A percentile compares a stretch with the other conserved stretches of the same genome.
Evolutionary conservation across 2,329 filamentous ascomycete species (phyloP).

Genomic region (Colletotrichum sansevieriae): DNA sequence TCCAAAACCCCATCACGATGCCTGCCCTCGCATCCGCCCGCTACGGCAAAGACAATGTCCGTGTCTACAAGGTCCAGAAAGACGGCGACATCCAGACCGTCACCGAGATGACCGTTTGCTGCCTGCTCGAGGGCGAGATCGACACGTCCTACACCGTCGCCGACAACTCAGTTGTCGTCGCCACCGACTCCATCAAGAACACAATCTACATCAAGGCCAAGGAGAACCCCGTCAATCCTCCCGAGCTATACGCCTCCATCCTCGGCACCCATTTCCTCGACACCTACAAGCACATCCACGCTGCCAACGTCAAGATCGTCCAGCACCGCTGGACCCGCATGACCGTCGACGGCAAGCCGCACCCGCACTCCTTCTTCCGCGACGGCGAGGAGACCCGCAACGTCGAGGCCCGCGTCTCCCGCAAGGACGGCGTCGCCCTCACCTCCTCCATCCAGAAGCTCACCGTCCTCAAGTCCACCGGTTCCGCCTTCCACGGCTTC

Average conservation of each 20-base stretch:
- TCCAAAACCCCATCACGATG: constrained; percentile 51
- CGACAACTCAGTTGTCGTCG: constrained; percentile 95
- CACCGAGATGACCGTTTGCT: constrained; percentile 94
- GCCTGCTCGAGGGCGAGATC: constrained; percentile 92
- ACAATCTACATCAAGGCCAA: constrained; percentile 96
- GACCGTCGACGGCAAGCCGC: constrained; percentile 85
- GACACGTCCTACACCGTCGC: constrained; percentile 89
- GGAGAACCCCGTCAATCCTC: constrained; percentile 90
- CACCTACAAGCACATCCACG: constrained; percentile 88
- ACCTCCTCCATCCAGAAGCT: constrained; percentile 84
- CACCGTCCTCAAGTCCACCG: constrained; percentile 94
- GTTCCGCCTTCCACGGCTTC: constrained; percentile 95
- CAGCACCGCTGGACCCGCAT: constrained; percentile 95
- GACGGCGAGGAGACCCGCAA: constrained; percentile 90
- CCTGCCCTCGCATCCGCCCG: constrained; percentile 73
- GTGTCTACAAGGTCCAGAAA: constrained; percentile 93
- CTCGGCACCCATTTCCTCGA: constrained; percentile 90
- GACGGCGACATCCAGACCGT: constrained; percentile 86
- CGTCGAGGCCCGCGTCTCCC: constrained; percentile 78
- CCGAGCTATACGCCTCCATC: constrained; percentile 89
- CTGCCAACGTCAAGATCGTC: constrained; percentile 83
- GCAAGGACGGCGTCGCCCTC: constrained; percentile 79
- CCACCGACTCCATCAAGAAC: constrained; percentile 98
- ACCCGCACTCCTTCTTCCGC: constrained; percentile 94
- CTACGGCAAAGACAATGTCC: constrained; percentile 98